phyloP scores from a whole-genome alignment of 176 grass and related monocot species.

The Carex parvula region DNA sequence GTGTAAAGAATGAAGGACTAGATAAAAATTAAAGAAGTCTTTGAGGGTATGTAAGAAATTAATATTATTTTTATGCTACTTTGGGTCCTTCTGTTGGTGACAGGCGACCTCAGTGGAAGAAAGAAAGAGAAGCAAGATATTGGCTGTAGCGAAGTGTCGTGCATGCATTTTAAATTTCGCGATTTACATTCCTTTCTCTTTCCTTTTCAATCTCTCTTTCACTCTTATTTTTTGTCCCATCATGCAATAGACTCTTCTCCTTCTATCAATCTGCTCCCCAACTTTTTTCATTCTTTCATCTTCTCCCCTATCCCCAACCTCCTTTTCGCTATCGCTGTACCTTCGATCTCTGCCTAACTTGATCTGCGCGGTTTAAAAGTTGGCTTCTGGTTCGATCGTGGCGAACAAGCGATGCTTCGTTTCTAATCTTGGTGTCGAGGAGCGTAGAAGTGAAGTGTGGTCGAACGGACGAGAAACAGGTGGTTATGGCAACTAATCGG shows the following conservation, averaged over 20 bases:
- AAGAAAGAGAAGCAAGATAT: not conserved
- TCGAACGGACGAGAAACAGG: not conserved
- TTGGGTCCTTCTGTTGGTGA: constrained; percentile 2
- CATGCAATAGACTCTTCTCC: constrained; percentile 17
- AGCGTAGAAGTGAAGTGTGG: not conserved
- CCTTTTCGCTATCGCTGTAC: not conserved
- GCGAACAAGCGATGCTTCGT: not conserved
- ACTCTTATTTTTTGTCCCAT: not conserved
- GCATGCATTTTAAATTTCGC: constrained; percentile 35
- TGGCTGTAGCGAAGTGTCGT: constrained; percentile 29
- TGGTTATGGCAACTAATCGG: constrained; percentile 30
- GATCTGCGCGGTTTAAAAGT: not conserved
- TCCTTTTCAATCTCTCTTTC: constrained; percentile 17
- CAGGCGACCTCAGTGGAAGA: not conserved
- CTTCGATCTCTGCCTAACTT: not conserved
- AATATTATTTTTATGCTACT: not conserved
- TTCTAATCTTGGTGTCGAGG: not conserved
- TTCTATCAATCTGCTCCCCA: not conserved
- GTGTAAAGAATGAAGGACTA: not conserved
- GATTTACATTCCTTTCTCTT: constrained; percentile 17
- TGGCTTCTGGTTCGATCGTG: not conserved
- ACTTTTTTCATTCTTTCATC: not conserved
- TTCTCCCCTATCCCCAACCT: not conserved
- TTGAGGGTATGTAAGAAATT: not conserved
- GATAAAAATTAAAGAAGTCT: not conserved